A percentile compares a stretch with the other conserved stretches of the same genome.
phyloP scores from a whole-genome alignment of 1,139 yeast species.

The Scheffersomyces cryptocercus region DNA sequence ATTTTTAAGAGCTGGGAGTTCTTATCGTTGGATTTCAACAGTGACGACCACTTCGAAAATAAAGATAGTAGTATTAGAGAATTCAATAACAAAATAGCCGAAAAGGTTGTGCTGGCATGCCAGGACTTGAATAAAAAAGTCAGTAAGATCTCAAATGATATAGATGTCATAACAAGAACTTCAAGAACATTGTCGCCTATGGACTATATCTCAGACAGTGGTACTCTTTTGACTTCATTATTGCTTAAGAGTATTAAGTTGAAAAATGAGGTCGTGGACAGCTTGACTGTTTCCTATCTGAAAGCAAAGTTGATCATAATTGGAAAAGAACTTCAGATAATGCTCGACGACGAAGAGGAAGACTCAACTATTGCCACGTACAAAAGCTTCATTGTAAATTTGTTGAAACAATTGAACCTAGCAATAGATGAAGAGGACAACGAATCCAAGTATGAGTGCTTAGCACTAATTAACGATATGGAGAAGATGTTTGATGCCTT shows the following conservation, averaged over 20 bases:
- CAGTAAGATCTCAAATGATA: slow-evolving; percentile 42
- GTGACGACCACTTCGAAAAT: slow-evolving; percentile 38
- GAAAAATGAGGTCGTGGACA: slow-evolving; percentile 50
- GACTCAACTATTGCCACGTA: slow-evolving; percentile 46
- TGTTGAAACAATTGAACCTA: slow-evolving; percentile 52
- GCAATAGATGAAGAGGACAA: slow-evolving; percentile 51
- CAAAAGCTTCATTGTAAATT: slow-evolving; percentile 50
- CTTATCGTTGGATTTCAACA: slow-evolving; percentile 53
- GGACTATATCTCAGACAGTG: slow-evolving; percentile 58
- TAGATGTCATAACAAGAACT: slow-evolving; percentile 47
- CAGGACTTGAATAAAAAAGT: slow-evolving; percentile 46
- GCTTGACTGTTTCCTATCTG: slow-evolving; percentile 53
- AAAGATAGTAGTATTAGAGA: slow-evolving; percentile 32
- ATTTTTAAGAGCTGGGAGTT: slow-evolving; percentile 58
- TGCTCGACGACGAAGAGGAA: slow-evolving; percentile 22
- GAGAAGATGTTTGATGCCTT: slow-evolving; percentile 61
- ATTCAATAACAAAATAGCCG: slow-evolving; percentile 50
- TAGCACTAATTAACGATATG: slow-evolving; percentile 61
- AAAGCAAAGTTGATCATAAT: slow-evolving; percentile 57
- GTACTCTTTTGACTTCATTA: slow-evolving; percentile 55
- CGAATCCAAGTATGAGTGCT: slow-evolving; percentile 55
- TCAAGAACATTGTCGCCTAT: slow-evolving; percentile 42
- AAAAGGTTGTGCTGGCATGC: slow-evolving; percentile 50
- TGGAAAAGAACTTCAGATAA: slow-evolving; percentile 52
- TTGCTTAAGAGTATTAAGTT: slow-evolving; percentile 49